Base-by-base conservation (phyloP, 495 filamentous ascomycete species). In the Trichoderma orchidacearum region DNA sequence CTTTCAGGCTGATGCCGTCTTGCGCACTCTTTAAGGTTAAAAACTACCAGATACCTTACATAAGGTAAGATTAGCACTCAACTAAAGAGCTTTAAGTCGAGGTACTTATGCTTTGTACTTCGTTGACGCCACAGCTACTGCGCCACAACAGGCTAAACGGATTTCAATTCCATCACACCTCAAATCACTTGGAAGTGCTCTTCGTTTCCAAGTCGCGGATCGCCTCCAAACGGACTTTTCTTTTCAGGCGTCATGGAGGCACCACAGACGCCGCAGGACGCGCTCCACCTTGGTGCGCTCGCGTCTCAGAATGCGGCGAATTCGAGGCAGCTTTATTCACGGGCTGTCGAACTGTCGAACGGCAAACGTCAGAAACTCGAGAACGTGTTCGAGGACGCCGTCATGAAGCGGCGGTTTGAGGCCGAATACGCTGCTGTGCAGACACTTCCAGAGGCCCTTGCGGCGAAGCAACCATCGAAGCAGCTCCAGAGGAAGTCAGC, bases 391-490 rank as follows among this genome's bases (percentile, higher is more conserved):
- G 30, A 55, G 31, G 53, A 55, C 5, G 9, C 54, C 34, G 38
- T 45, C 34, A 48, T 56, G 54, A 48, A 41, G 54, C 56, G 48
- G 21, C 73, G 72, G 15, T 64, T 76, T 3, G 69, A 72, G 58
- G 69, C 77, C 57, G 92, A 98, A 74, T 98, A 98, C 65, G 77
- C 84, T 61, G 73, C 86, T 61, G 86, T 96, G 21, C 80, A 78
- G 61, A 85, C 88, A 61, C 76, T 97, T 30, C 93, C 93, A n/a
- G 82, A 87, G 45, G 79, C 80, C 13, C 80, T 98, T 13, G 92
- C 88, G 54, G 85, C 85, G 55, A 96, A 95, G 68, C 86, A 91
- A 70, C 82, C 85, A 41, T 30, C 30, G 30, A 36, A 32, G 17
- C 30, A 55, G 18, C 53, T 62, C 29, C 18, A 8, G 21, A 18